Evolutionary conservation across 768 basidiomycete species (phyloP).

Genomic region (Amanita pallidorosea): DNA sequence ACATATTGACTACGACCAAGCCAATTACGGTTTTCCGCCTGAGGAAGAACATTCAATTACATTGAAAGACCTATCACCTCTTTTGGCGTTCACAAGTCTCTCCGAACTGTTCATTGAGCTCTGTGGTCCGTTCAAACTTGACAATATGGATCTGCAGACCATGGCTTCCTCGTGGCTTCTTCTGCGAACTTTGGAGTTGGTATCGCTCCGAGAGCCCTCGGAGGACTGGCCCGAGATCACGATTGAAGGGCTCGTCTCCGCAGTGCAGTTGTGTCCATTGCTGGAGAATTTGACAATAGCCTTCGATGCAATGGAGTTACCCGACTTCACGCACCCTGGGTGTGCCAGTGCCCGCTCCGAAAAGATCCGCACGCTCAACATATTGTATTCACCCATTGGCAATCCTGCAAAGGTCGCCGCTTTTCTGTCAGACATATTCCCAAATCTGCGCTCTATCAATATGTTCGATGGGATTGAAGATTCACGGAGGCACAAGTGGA

Average conservation of each 20-base stretch:
- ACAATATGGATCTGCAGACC: background rate
- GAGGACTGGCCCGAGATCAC: background rate
- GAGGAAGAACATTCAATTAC: background rate
- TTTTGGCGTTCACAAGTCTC: background rate
- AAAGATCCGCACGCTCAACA: background rate
- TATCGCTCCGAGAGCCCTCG: background rate
- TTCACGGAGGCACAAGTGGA: background rate
- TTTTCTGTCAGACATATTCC: conserved; percentile 1
- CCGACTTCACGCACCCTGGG: background rate
- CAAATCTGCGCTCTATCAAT: background rate
- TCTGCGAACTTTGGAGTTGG: background rate
- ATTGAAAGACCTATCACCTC: background rate
- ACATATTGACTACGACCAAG: background rate
- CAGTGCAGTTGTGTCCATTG: background rate
- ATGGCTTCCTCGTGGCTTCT: background rate
- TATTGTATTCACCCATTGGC: background rate
- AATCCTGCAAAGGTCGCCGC: background rate
- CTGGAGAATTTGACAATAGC: background rate
- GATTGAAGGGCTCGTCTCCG: background rate
- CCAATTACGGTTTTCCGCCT: too few relatives aligned
- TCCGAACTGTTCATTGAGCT: background rate
- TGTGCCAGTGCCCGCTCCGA: background rate
- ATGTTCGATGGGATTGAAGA: background rate
- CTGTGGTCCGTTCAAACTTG: background rate
- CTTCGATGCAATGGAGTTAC: background rate